These are phyloP conservation scores for Taphrina pruni DNA, from an alignment of 1,139 yeast species.

Conservation along the genomic window DNA sequence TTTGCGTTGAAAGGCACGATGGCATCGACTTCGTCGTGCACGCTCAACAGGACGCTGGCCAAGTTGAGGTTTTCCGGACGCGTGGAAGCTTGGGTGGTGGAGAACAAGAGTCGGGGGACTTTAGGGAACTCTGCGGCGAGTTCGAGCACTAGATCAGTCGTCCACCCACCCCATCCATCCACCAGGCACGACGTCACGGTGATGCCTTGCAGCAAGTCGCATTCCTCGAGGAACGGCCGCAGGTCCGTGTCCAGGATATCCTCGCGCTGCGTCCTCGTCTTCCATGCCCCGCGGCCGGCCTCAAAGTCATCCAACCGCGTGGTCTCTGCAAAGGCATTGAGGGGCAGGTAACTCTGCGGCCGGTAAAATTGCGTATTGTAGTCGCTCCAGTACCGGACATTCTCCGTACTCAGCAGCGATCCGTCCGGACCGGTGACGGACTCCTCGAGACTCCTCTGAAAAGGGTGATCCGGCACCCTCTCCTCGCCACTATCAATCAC, in stretches of 20 bases:
- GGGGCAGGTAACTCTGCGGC: slow-evolving; percentile 63
- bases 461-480: slow-evolving; percentile 60
- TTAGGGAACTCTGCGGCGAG: slow-evolving; percentile 66
- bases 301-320: slow-evolving; percentile 23
- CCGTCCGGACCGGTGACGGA: slow-evolving; percentile 51
- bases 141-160: slow-evolving; percentile 59
- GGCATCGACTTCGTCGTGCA: slow-evolving; percentile 26
- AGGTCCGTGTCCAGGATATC: slow-evolving; percentile 65
- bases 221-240: slow-evolving; percentile 71
- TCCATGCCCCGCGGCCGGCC: slow-evolving; percentile 50
- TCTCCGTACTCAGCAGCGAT: slow-evolving; percentile 50
- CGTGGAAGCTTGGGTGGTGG: slow-evolving; percentile 8
- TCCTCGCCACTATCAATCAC: slow-evolving; percentile 53
- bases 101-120: slow-evolving; percentile 15
- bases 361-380: slow-evolving; percentile 70
- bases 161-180: slow-evolving; percentile 84
- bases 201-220: slow-evolving; percentile 76
- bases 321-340: slow-evolving; percentile 21
- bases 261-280: slow-evolving; percentile 50
- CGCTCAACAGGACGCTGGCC: slow-evolving; percentile 12
- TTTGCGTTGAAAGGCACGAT: slow-evolving; percentile 10
- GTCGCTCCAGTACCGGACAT: slow-evolving; percentile 80
- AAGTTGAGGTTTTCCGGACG: slow-evolving; percentile 8
- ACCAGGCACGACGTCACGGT: slow-evolving; percentile 72
- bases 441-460: slow-evolving; percentile 59